Evolutionary conservation across 2,329 filamentous ascomycete genomes (phyloP).

Genomic region (Fusarium albosuccineum): DNA sequence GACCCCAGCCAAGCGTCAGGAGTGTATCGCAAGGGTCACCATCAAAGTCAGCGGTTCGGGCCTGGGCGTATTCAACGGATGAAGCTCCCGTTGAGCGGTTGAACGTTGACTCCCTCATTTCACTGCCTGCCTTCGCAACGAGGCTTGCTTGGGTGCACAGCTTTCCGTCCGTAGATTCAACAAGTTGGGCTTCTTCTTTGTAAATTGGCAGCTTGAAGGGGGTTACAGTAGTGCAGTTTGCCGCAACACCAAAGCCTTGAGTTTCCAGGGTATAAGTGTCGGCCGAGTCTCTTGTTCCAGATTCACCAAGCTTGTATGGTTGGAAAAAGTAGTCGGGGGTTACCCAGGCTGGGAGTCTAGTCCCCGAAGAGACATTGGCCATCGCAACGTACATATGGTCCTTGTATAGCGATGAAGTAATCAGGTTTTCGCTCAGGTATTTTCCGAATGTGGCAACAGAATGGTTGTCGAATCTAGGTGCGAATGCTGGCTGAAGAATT

Average conservation of each 20-base stretch:
- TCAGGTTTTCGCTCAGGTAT: neutral
- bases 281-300: no score
- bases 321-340: constrained; percentile 61
- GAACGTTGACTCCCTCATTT: neutral
- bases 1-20: constrained; percentile 42
- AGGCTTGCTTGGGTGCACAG: neutral
- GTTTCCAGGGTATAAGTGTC: constrained; percentile 36
- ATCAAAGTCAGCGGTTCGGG: neutral
- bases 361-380: constrained; percentile 60
- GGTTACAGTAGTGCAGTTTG: constrained; percentile 39
- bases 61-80: neutral
- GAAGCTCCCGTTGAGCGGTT: constrained; percentile 12
- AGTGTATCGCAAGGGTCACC: constrained; percentile 22
- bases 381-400: constrained; percentile 53
- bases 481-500: no score
- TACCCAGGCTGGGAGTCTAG: constrained; percentile 64
- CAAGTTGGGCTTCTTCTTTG: neutral
- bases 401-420: constrained; percentile 19
- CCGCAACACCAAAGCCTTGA: constrained; percentile 45
- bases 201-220: constrained; percentile 1
- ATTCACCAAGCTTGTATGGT: constrained; percentile 50
- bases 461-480: constrained; percentile 37
- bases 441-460: constrained; percentile 13
- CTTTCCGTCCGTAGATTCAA: neutral
- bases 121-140: neutral